Evolutionary conservation across 2,329 filamentous ascomycete genomes (phyloP).

Genomic region (Microthyrium microscopicum): DNA sequence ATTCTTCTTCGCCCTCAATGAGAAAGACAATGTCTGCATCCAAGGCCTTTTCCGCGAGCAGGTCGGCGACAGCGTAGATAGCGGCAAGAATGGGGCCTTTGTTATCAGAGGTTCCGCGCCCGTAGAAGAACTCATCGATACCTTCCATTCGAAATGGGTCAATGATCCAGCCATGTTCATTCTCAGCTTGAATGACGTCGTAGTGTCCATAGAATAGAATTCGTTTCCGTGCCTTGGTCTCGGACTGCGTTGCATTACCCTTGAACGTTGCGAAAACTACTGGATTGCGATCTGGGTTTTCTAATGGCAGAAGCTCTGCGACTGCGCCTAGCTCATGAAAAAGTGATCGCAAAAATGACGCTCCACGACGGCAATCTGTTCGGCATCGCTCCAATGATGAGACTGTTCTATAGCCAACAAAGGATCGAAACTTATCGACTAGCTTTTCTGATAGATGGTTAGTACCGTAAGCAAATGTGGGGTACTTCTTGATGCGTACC

Average conservation of each 20-base stretch:
- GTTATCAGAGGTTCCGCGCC: conserved; percentile 92
- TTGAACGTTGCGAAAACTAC: conserved; percentile 85
- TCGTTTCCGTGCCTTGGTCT: conserved; percentile 60
- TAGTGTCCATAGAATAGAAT: conserved; percentile 97
- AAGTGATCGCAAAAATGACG: conserved; percentile 73
- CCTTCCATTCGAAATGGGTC: conserved; percentile 86
- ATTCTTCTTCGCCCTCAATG: conserved; percentile 94
- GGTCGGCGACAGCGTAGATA: conserved; percentile 79
- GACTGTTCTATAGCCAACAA: conserved; percentile 82
- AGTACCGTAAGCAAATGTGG: neutral
- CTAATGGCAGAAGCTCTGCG: conserved; percentile 77
- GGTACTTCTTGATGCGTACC: conserved; percentile 20
- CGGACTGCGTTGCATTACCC: conserved; percentile 50
- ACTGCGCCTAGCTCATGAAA: conserved; percentile 85
- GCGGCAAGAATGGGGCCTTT: conserved; percentile 93
- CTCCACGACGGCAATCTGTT: conserved; percentile 82
- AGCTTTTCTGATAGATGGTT: conserved; percentile 36
- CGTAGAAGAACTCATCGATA: conserved; percentile 83
- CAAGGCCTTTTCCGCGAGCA: conserved; percentile 68
- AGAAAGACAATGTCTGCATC: conserved; percentile 83
- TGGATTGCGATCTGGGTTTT: conserved; percentile 59
- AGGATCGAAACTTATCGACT: conserved; percentile 51
- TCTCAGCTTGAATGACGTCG: conserved; percentile 84
- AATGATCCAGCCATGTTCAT: conserved; percentile 62
- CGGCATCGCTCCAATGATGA: conserved; percentile 74